Evolutionary conservation across 192 early-diverging fungal species (phyloP).

Genomic region (Allomyces macrogynus): DNA sequence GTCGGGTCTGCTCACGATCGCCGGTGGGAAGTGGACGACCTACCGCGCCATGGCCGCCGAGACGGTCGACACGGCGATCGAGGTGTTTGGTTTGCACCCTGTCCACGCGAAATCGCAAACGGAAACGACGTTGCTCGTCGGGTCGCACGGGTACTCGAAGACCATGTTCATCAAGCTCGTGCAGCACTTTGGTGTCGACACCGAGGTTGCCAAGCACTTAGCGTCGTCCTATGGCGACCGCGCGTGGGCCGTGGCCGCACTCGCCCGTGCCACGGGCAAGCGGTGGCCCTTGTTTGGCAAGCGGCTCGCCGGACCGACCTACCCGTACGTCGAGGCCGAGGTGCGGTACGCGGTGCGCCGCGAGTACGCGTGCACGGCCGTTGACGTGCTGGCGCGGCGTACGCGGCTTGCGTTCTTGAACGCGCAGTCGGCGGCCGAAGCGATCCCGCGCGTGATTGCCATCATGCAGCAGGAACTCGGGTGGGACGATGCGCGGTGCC

Average conservation of each 20-base stretch:
- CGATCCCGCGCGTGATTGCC: slow-evolving; percentile 65
- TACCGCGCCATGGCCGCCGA: slow-evolving; percentile 94
- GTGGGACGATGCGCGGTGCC: slow-evolving; percentile 48
- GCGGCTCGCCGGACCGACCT: slow-evolving; percentile 42
- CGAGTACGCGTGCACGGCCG: slow-evolving; percentile 83
- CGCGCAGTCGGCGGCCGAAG: slow-evolving; percentile 69
- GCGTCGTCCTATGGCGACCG: slow-evolving; percentile 82
- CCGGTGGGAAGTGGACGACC: slow-evolving; percentile 97
- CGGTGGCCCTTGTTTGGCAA: slow-evolving; percentile 67
- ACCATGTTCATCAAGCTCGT: slow-evolving; percentile 92
- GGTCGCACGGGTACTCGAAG: slow-evolving; percentile 65
- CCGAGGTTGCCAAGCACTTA: slow-evolving; percentile 75
- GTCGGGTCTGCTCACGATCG: slow-evolving; percentile 73
- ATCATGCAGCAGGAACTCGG: slow-evolving; percentile 78
- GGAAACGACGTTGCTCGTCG: slow-evolving; percentile 54
- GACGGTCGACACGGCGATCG: slow-evolving; percentile 71
- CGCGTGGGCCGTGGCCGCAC: slow-evolving; percentile 75
- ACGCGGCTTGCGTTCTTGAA: slow-evolving; percentile 83
- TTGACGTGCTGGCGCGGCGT: slow-evolving; percentile 84
- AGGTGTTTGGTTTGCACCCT: slow-evolving; percentile 48
- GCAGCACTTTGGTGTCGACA: slow-evolving; percentile 87
- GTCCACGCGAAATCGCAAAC: slow-evolving; percentile 45
- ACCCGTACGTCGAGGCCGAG: slow-evolving; percentile 90
- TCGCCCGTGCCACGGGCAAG: slow-evolving; percentile 48
- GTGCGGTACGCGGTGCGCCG: slow-evolving; percentile 72